phyloP scores from a whole-genome alignment of 352 stramenopile species.

The Pythium oligandrum region DNA sequence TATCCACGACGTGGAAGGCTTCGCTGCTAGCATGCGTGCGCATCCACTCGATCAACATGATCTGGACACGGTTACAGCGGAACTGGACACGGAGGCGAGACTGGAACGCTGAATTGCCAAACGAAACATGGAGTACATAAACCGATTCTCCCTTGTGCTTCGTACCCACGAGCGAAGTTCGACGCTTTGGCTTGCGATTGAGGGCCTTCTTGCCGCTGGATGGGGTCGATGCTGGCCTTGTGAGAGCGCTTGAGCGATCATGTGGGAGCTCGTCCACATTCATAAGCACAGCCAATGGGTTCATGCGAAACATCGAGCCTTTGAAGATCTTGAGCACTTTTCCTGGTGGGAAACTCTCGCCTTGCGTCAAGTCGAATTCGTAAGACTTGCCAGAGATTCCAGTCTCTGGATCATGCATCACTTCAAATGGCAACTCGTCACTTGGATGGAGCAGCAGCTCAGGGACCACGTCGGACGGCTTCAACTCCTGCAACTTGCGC shows the following conservation, averaged over 20 bases:
- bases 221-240: background rate
- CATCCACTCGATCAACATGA: slow-evolving; percentile 51
- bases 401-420: background rate
- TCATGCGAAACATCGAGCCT: slow-evolving; percentile 38
- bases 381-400: background rate
- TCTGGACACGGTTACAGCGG: slow-evolving; percentile 38
- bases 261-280: slow-evolving; percentile 30
- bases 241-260: background rate
- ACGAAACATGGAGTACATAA: slow-evolving; percentile 34
- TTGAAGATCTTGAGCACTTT: slow-evolving; percentile 23
- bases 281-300: slow-evolving; percentile 36
- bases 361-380: slow-evolving; percentile 12
- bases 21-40: slow-evolving; percentile 17
- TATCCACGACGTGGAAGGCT: slow-evolving; percentile 25
- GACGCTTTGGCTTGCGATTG: background rate
- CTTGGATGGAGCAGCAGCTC: slow-evolving; percentile 1
- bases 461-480: slow-evolving; percentile 5
- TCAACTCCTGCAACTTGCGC: slow-evolving; percentile 2
- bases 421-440: background rate
- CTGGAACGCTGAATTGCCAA: slow-evolving; percentile 21
- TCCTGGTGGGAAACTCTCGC: slow-evolving; percentile 5
- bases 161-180: background rate
- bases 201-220: background rate
- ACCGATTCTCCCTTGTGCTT: slow-evolving; percentile 5
- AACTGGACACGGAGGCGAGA: slow-evolving; percentile 46